Percentiles rank a stretch among this genome's conserved stretches.
These are phyloP conservation scores for Benincasa hispida DNA, from an alignment of 306 rosid species.

Conservation along the genomic window DNA sequence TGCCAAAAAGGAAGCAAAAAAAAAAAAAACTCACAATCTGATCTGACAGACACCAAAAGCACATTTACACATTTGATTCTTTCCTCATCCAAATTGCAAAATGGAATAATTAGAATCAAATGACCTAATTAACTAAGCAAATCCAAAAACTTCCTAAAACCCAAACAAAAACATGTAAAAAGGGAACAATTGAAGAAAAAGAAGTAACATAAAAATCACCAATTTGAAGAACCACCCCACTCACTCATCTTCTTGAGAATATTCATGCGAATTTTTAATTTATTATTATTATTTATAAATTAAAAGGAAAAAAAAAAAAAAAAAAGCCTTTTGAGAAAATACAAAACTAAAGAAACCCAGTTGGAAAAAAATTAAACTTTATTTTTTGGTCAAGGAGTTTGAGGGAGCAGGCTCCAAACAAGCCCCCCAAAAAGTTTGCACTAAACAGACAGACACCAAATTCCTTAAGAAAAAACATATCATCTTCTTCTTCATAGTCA, in stretches of 20 bases:
- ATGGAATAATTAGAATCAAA: background rate
- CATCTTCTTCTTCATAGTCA: background rate
- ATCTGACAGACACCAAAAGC: background rate
- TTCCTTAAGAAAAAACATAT: background rate
- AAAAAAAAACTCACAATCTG: background rate
- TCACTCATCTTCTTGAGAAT: background rate
- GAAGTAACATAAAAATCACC: background rate
- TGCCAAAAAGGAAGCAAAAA: background rate
- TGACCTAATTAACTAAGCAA: background rate
- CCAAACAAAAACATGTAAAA: background rate
- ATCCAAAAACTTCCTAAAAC: background rate
- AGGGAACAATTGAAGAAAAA: background rate
- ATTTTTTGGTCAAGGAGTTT: too few species aligned
- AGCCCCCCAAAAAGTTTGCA: background rate
- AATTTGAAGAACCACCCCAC: background rate
- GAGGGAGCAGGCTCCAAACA: constrained; percentile 4
- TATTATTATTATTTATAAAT: too few species aligned
- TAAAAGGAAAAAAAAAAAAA: too few species aligned
- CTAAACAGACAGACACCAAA: background rate
- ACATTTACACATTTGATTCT: background rate
- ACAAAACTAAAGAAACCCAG: background rate
- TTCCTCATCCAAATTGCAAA: background rate
- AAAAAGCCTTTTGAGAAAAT: background rate
- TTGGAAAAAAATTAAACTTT: background rate
- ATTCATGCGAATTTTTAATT: background rate